Percentiles rank a stretch among this genome's conserved stretches.
These are phyloP conservation scores for Halocafeteria seosinensis DNA, from an alignment of 108 stramenopile species.

Conservation along the genomic window DNA sequence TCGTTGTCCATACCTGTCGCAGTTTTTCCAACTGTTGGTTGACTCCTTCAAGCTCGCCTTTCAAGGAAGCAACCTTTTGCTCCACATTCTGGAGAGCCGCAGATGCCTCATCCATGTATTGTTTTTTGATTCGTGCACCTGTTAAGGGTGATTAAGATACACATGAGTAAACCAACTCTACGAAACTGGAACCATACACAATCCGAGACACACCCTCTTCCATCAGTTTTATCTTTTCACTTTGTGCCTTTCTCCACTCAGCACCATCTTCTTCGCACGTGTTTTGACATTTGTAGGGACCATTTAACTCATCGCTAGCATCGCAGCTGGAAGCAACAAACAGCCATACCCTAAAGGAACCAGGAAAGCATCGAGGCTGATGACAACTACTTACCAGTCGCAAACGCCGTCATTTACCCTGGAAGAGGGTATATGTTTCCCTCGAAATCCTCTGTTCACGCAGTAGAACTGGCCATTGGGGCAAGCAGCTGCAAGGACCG, in stretches of 20 bases:
- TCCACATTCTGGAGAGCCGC: background rate
- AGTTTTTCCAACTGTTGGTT: no score
- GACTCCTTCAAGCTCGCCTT: background rate
- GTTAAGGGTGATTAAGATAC: background rate
- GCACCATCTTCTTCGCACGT: constrained; percentile 10
- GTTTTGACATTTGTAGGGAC: background rate
- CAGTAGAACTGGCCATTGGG: constrained; percentile 8
- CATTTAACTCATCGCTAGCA: constrained; percentile 1
- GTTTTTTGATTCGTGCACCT: background rate
- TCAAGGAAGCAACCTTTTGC: background rate
- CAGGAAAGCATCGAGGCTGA: no score
- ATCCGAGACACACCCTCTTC: background rate
- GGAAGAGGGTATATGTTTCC: background rate
- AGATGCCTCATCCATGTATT: background rate
- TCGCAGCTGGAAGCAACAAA: constrained; percentile 5
- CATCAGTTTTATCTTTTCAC: background rate
- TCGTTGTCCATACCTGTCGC: no score
- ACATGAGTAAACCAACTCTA: no score
- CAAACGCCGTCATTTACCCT: constrained; percentile 14
- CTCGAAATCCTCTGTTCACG: constrained; percentile 8
- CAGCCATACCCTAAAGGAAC: no score
- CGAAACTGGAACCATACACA: no score
- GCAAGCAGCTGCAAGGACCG: background rate
- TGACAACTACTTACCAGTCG: constrained; percentile 6
- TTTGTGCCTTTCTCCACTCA: background rate